These are phyloP conservation scores for Boechera divaricarpa DNA, from an alignment of 345 rosid species.

Conservation along the genomic window DNA sequence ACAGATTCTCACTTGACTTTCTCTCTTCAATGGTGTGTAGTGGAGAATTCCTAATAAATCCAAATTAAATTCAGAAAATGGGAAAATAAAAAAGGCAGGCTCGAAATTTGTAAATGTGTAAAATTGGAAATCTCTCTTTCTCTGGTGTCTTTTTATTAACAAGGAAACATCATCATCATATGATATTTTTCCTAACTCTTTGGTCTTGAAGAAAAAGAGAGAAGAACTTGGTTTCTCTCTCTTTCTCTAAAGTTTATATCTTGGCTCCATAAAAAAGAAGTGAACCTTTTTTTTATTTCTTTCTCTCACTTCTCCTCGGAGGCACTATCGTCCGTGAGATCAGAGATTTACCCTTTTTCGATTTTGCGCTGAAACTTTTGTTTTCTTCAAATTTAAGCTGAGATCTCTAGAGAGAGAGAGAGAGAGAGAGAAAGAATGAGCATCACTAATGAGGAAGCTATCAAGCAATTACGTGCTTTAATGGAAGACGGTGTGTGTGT, in stretches of 20 bases:
- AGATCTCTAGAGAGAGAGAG: constrained; percentile 35
- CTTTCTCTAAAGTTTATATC: constrained; percentile 26
- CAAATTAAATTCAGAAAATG: not conserved
- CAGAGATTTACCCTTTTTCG: constrained; percentile 39
- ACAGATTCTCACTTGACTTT: constrained; percentile 32
- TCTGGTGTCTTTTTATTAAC: not conserved
- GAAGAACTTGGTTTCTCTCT: constrained; percentile 25
- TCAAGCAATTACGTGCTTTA: constrained; percentile 70
- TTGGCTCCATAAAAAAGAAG: constrained; percentile 12
- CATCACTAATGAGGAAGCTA: constrained; percentile 63
- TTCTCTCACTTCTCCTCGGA: constrained; percentile 23
- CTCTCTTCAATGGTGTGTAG: not conserved
- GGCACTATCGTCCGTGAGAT: constrained; percentile 38
- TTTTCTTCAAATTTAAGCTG: constrained; percentile 32
- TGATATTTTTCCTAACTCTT: not conserved
- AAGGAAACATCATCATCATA: not conserved
- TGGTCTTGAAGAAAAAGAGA: constrained; percentile 6
- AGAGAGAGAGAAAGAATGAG: constrained; percentile 49
- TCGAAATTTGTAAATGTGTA: not conserved
- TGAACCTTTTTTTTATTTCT: not conserved
- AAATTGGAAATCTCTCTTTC: not conserved
- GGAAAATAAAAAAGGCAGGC: constrained; percentile 15
- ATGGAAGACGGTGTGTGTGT: constrained; percentile 71
- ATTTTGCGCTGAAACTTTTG: constrained; percentile 31
- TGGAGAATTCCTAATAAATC: constrained; percentile 25